Conservation (phyloP, 2,329 filamentous ascomycete genomes). For the Chaetothyriales sp. region DNA sequence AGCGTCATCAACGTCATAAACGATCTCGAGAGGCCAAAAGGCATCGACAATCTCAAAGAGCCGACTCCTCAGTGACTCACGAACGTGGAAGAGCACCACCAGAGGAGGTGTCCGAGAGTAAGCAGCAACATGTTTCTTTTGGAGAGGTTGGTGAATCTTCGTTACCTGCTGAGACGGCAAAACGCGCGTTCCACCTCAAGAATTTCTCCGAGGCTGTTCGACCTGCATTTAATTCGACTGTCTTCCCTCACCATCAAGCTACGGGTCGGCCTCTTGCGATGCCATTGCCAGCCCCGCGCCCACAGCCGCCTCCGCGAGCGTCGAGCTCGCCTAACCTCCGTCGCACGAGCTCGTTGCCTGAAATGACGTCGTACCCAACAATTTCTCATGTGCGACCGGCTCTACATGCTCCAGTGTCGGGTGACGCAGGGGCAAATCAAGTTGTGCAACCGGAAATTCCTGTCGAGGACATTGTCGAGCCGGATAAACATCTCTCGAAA, state of each 20-base stretch:
- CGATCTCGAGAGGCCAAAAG: neutral
- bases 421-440: neutral
- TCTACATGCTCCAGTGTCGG: constrained; percentile 22
- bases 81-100: constrained; percentile 25
- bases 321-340: constrained; percentile 33
- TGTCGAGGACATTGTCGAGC: constrained; percentile 18
- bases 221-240: constrained; percentile 12
- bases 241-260: constrained; percentile 16
- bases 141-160: neutral
- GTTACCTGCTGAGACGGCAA: constrained; percentile 12
- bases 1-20: constrained; percentile 20
- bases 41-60: neutral
- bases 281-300: constrained; percentile 6
- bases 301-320: constrained; percentile 21
- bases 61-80: constrained; percentile 25
- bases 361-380: constrained; percentile 44
- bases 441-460: constrained; percentile 17
- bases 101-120: constrained; percentile 1
- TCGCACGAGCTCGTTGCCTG: constrained; percentile 59
- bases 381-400: constrained; percentile 7
- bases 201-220: constrained; percentile 45
- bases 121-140: constrained; percentile 3
- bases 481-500: constrained; percentile 21
- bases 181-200: constrained; percentile 42
- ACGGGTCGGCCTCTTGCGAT: constrained; percentile 12